Conservation (phyloP, 495 filamentous ascomycete species). For the Stereocaulon alpinum region DNA sequence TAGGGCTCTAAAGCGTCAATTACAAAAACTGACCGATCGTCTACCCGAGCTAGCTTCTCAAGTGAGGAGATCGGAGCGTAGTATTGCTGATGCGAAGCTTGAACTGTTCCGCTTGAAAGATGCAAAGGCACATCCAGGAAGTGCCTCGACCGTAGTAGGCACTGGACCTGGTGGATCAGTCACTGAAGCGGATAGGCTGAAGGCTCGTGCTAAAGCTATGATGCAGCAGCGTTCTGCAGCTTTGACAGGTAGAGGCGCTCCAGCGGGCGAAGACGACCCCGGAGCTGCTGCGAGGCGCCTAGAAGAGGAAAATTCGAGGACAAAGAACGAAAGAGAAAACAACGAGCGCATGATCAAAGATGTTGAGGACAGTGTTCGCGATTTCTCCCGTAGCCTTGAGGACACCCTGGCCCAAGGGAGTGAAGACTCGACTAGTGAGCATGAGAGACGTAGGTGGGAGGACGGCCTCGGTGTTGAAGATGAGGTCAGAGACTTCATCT, state of each 20-base stretch:
- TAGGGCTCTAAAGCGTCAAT: conserved; percentile 71
- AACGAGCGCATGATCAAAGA: conserved; percentile 94
- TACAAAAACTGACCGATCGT: conserved; percentile 79
- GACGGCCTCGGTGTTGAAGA: conserved; percentile 95
- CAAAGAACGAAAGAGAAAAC: conserved; percentile 76
- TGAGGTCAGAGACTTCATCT: conserved; percentile 94
- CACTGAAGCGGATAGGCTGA: conserved; percentile 89
- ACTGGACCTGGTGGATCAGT: conserved; percentile 86
- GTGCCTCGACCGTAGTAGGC: conserved; percentile 74
- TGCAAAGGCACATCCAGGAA: conserved; percentile 80
- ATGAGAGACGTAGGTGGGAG: conserved; percentile 91
- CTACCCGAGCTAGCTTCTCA: conserved; percentile 87
- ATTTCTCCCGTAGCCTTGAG: conserved; percentile 74
- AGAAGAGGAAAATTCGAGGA: conserved; percentile 74
- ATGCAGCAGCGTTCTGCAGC: conserved; percentile 97
- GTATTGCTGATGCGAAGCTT: conserved; percentile 84
- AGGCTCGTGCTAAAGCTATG: conserved; percentile 90
- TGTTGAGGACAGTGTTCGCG: conserved; percentile 93
- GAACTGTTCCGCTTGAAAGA: conserved; percentile 90
- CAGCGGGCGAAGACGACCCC: conserved; percentile 51
- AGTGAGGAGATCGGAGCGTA: conserved; percentile 80
- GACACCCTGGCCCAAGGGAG: conserved; percentile 74
- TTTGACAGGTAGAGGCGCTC: conserved; percentile 68
- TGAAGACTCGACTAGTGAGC: conserved; percentile 61
- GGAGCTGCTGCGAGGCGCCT: conserved; percentile 69